Conservation (phyloP, 179 eudicot genomes). For the Camellia oleifera region DNA sequence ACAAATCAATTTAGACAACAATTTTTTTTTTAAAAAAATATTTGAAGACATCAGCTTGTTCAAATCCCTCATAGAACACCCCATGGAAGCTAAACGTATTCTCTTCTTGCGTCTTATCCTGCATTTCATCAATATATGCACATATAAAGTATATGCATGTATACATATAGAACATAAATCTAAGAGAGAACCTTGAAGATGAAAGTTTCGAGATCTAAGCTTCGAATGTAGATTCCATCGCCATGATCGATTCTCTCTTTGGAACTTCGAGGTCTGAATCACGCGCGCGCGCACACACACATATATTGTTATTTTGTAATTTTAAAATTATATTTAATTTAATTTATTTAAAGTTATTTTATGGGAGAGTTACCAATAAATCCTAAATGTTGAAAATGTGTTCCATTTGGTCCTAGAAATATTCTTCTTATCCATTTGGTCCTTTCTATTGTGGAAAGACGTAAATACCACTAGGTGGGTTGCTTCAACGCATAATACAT, state of each 20-base stretch:
- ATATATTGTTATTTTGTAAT: too few species aligned
- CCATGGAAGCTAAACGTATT: slow-evolving; percentile 56
- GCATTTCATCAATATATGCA: not conserved
- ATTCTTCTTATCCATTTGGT: too few species aligned
- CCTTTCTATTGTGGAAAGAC: too few species aligned
- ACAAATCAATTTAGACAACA: not conserved
- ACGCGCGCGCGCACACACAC: slow-evolving; percentile 24
- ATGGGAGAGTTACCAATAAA: too few species aligned
- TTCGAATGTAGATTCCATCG: slow-evolving; percentile 38
- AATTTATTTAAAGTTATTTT: too few species aligned
- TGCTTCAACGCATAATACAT: too few species aligned
- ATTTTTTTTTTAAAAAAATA: not conserved
- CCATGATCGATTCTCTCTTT: slow-evolving; percentile 54
- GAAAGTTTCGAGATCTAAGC: slow-evolving; percentile 55
- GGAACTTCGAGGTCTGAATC: slow-evolving; percentile 70
- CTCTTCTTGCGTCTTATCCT: slow-evolving; percentile 89
- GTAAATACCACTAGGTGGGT: too few species aligned
- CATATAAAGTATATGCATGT: too few species aligned
- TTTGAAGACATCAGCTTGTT: slow-evolving; percentile 63
- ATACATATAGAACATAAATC: not conserved
- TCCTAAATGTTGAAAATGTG: too few species aligned
- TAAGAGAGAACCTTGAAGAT: slow-evolving; percentile 52
- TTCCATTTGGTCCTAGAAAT: too few species aligned
- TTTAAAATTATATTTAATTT: too few species aligned
- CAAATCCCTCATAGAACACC: slow-evolving; percentile 69